These are phyloP conservation scores for Metschnikowia cerradonensis DNA, from an alignment of 805 yeast species.

Conservation along the genomic window DNA sequence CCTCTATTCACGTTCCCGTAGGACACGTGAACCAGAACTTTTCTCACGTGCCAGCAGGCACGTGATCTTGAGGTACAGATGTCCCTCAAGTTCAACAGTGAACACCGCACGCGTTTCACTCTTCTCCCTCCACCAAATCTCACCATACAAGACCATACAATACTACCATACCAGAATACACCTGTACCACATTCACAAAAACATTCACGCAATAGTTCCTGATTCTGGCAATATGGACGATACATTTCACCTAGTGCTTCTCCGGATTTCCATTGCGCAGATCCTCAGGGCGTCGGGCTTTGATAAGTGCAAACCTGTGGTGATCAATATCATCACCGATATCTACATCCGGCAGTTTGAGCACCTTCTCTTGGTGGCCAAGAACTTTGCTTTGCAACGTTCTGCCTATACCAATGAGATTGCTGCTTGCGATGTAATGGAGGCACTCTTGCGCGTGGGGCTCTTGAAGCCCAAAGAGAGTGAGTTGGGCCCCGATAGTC, in stretches of 20 bases:
- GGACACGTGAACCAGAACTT: too few species aligned
- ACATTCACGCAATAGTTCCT: too few species aligned
- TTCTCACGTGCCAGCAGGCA: too few species aligned
- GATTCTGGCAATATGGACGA: conserved; percentile 30
- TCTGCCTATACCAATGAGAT: conserved; percentile 36
- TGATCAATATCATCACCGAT: conserved; percentile 76
- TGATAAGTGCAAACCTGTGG: conserved; percentile 67
- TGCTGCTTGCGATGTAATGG: conserved; percentile 62
- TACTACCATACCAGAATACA: too few species aligned
- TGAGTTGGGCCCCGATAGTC: conserved; percentile 45
- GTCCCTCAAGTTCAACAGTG: too few species aligned
- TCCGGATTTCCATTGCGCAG: conserved; percentile 45
- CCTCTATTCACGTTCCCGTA: too few species aligned
- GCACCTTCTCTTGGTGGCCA: conserved; percentile 49
- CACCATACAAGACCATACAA: too few species aligned
- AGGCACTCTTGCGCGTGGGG: conserved; percentile 63
- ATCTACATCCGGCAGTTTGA: conserved; percentile 61
- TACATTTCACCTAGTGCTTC: conserved; percentile 34
- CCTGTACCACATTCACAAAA: too few species aligned
- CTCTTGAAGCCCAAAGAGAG: conserved; percentile 49
- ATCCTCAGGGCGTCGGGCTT: conserved; percentile 78
- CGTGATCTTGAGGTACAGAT: too few species aligned
- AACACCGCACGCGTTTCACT: too few species aligned
- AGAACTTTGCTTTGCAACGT: conserved; percentile 43
- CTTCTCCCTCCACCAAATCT: too few species aligned